Evolutionary conservation across 139 green algal species (phyloP).

Genomic region (Volvox africanus): DNA sequence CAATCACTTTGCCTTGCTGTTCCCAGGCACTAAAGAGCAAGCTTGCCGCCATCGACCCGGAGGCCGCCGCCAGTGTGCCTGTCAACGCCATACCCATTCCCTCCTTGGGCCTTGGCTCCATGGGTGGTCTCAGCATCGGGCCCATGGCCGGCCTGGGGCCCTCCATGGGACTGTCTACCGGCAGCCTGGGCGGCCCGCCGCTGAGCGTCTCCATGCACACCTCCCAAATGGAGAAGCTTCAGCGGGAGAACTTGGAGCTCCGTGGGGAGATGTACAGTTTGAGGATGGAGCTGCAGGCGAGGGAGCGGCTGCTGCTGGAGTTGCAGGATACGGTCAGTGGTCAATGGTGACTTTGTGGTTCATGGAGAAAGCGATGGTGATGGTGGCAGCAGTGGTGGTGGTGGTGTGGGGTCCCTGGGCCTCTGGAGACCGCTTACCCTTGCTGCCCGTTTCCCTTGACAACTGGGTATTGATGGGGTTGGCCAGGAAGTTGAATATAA

Average conservation of each 20-base stretch:
- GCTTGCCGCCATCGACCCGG: slow-evolving; percentile 36
- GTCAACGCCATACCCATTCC: slow-evolving; percentile 32
- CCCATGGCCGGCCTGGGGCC: neutral
- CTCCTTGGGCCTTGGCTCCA: neutral
- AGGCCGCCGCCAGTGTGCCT: slow-evolving; percentile 41
- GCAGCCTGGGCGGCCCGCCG: neutral
- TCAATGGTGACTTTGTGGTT: no score
- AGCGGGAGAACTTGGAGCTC: slow-evolving; percentile 36
- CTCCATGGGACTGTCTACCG: neutral
- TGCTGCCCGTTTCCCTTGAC: no score
- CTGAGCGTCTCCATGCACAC: neutral
- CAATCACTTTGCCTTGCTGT: no score
- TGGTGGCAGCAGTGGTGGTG: no score
- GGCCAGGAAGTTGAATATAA: no score
- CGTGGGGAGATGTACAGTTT: neutral
- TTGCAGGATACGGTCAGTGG: slow-evolving; percentile 41
- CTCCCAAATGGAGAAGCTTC: neutral
- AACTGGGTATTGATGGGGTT: no score
- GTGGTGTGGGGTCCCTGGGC: no score
- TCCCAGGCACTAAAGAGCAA: slow-evolving; percentile 17
- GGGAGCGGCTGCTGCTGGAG: slow-evolving; percentile 47
- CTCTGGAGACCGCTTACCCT: no score
- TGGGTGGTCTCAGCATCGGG: neutral
- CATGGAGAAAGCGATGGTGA: no score
- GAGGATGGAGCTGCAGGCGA: slow-evolving; percentile 40